These are phyloP conservation scores for Soucietia sequanensis DNA, from an alignment of 805 yeast genomes.

Conservation along the genomic window DNA sequence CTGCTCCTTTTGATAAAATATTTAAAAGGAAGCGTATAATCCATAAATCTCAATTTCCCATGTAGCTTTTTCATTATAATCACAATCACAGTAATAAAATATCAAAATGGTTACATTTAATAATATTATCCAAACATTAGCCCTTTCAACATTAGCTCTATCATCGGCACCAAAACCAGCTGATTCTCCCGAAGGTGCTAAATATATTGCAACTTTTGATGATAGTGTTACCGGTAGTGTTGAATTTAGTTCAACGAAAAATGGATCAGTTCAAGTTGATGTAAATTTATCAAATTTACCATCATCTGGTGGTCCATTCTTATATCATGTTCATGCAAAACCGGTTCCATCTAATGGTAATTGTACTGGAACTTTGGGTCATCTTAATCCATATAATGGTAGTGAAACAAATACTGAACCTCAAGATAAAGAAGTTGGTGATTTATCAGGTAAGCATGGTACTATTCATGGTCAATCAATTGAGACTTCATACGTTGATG, in stretches of 20 bases:
- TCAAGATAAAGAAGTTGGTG: slow-evolving; percentile 32
- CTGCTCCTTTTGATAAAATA: too few species aligned
- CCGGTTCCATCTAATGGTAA: slow-evolving; percentile 39
- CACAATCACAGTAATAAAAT: not conserved
- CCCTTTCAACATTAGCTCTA: slow-evolving; percentile 9
- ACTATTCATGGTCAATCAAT: slow-evolving; percentile 24
- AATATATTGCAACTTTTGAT: slow-evolving; percentile 27
- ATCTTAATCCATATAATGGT: slow-evolving; percentile 41
- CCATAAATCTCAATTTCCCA: too few species aligned
- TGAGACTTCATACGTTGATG: slow-evolving; percentile 24
- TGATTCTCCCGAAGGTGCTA: slow-evolving; percentile 28
- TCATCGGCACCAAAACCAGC: slow-evolving; percentile 25
- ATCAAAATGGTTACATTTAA: slow-evolving; percentile 10
- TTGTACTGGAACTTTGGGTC: slow-evolving; percentile 35
- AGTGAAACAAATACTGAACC: slow-evolving; percentile 18
- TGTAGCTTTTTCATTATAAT: too few species aligned
- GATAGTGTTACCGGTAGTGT: slow-evolving; percentile 26
- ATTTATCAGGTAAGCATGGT: slow-evolving; percentile 42
- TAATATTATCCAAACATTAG: slow-evolving; percentile 5
- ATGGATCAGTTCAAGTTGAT: slow-evolving; percentile 32
- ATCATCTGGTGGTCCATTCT: slow-evolving; percentile 35
- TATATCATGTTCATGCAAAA: slow-evolving; percentile 37
- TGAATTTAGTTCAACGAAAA: slow-evolving; percentile 23
- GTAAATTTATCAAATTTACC: slow-evolving; percentile 36
- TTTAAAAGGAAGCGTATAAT: too few species aligned